Evolutionary conservation across 257 asterid genomes (phyloP).

Genomic region (Lavandula angustifolia): DNA sequence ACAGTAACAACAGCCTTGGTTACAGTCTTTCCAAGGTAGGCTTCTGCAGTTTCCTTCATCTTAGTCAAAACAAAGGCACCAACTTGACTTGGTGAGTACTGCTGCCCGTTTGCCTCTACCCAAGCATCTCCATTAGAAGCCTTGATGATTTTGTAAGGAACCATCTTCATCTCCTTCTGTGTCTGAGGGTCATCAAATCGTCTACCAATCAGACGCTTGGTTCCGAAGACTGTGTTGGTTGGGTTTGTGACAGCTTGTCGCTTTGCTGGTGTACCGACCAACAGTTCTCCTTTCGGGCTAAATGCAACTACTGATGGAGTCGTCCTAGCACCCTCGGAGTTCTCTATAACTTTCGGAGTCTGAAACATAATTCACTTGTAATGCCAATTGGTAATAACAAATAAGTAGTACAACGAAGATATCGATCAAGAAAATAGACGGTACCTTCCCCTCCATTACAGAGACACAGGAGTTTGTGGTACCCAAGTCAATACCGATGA

Average conservation of each 20-base stretch:
- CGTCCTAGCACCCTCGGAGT: constrained; percentile 76
- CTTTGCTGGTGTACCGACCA: constrained; percentile 72
- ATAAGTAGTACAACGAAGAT: not conserved
- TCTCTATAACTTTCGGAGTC: constrained; percentile 74
- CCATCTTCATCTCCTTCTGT: constrained; percentile 79
- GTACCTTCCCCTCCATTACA: constrained; percentile 84
- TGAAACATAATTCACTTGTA: constrained; percentile 18
- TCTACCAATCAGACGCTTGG: constrained; percentile 68
- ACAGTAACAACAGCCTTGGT: constrained; percentile 58
- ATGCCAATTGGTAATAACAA: not conserved
- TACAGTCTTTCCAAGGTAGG: constrained; percentile 52
- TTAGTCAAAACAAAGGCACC: too few species aligned
- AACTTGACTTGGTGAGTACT: too few species aligned
- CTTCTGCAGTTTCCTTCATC: constrained; percentile 55
- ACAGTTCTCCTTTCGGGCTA: constrained; percentile 68
- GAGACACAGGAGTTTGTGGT: constrained; percentile 81
- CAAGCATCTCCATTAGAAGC: too few species aligned
- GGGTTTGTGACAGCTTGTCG: constrained; percentile 76
- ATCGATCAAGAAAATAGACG: not conserved
- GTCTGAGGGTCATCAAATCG: constrained; percentile 73
- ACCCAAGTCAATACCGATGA: constrained; percentile 79
- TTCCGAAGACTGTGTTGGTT: constrained; percentile 54
- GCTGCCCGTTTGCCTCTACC: too few species aligned
- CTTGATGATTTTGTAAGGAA: constrained; percentile 59
- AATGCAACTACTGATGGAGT: constrained; percentile 85